Base-by-base conservation (phyloP, 352 stramenopile genomes). In the Elongisporangium anandrum region DNA sequence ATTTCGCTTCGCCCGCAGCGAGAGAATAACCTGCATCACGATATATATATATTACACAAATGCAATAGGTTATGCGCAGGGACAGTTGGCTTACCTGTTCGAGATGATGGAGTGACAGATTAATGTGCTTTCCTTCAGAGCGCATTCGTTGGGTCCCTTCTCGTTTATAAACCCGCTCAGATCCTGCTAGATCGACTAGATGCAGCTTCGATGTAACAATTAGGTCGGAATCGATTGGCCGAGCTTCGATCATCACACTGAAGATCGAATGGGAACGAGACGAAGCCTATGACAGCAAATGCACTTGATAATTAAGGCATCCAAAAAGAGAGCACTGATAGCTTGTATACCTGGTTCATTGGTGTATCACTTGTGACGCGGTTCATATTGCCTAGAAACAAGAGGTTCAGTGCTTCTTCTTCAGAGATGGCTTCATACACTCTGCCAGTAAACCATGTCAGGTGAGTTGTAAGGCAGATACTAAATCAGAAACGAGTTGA, bases 361-460 rank as follows among this genome's bases (percentile, higher is more conserved):
- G 95, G 90, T 10, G 96, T 99, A 55, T 98, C 94, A 48, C 90
- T 95, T 29, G 97, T 98, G 22, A 97, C 94, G 9, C 96, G 88
- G 68, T 99, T 98, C 59, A 96, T 98, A 67, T 98, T 97, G 19
- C 96, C 96, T 15, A 98, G 71, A 60, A 98, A 98, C 12, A 99
- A 77, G 52, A 98, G 66, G 63, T 99, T 98, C 10, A 99, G 66
- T 9, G 96, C 95, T 49, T 98, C 94, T 63, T 98, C 90, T 57
- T 98, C 93, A 0, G 72, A 89, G 29, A 83, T 73, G 5, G 88
- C 91, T 23, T 88, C 81, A 61, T 91, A 93, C 23, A 93, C 79
- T 13, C 79, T 88, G 61, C 4, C 24, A 7, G 24, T 8, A 34
- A 34, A 34, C 38, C 20, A 23, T 22, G 57, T 9, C 16, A 63